Conservation (phyloP, 169 alveolate genomes). For the Babesia ovata region DNA sequence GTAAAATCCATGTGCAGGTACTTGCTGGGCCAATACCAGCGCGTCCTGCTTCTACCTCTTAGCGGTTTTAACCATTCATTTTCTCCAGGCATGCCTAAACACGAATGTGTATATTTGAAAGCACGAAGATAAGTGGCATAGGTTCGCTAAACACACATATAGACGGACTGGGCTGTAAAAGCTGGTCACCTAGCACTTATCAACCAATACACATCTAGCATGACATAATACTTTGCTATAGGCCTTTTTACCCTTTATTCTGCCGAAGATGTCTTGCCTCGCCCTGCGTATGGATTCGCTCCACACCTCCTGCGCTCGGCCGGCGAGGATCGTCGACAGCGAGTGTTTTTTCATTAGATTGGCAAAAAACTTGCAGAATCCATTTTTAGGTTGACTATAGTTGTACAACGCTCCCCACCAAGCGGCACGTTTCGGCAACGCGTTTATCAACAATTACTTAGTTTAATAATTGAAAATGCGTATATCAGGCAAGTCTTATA, state of each 20-base stretch:
- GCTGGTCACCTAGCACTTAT: too few species aligned
- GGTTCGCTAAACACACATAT: not conserved
- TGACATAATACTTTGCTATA: too few species aligned
- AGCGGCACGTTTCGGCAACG: too few species aligned
- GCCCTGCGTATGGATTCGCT: constrained; percentile 27
- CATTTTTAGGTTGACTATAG: too few species aligned
- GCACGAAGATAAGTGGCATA: not conserved
- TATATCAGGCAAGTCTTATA: too few species aligned
- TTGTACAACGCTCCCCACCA: too few species aligned
- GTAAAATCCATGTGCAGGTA: constrained; percentile 79
- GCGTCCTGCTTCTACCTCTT: constrained; percentile 70
- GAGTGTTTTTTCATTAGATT: not conserved
- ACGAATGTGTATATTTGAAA: not conserved
- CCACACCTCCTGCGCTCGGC: constrained; percentile 36
- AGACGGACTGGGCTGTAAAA: too few species aligned
- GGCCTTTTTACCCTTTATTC: not conserved
- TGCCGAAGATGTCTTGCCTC: constrained; percentile 27
- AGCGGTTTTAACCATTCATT: constrained; percentile 79
- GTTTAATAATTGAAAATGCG: too few species aligned
- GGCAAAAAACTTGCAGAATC: not conserved
- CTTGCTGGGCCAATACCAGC: constrained; percentile 81
- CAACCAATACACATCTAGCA: too few species aligned
- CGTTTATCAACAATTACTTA: too few species aligned
- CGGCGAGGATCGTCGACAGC: constrained; percentile 17
- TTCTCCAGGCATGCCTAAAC: constrained; percentile 74